Conservation (phyloP, 257 asterid species). For the Solanum habrochaites region DNA sequence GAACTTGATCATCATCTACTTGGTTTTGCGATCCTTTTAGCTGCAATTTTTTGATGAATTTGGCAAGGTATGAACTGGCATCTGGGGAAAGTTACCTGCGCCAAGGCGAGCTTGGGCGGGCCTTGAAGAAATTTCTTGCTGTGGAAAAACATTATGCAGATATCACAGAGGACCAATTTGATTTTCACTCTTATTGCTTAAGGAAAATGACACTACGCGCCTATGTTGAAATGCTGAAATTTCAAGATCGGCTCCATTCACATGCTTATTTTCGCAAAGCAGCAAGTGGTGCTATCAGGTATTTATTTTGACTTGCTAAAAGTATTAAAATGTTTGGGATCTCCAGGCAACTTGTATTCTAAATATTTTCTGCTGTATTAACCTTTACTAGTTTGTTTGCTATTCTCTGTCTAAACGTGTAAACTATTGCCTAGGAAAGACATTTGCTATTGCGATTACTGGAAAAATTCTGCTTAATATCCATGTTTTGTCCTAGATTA, state of each 20-base stretch:
- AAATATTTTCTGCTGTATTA: background rate
- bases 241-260: conserved; percentile 90
- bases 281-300: conserved; percentile 86
- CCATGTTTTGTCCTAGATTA: background rate
- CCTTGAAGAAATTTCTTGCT: conserved; percentile 93
- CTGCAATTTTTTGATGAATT: conserved; percentile 1
- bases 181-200: conserved; percentile 94
- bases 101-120: conserved; percentile 91
- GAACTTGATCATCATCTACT: background rate
- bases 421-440: background rate
- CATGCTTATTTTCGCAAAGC: conserved; percentile 89
- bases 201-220: conserved; percentile 96
- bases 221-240: conserved; percentile 84
- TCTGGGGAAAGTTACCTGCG: conserved; percentile 96
- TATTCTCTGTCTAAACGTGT: background rate
- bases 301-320: conserved; percentile 1
- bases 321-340: background rate
- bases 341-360: background rate
- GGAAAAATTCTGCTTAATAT: background rate
- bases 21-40: background rate
- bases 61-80: conserved; percentile 80
- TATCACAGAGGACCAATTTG: conserved; percentile 93
- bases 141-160: conserved; percentile 97
- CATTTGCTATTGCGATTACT: background rate
- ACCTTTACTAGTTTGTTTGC: background rate